These are phyloP conservation scores for Alternaria gaisen DNA, from an alignment of 2,329 filamentous ascomycete genomes.

Conservation along the genomic window DNA sequence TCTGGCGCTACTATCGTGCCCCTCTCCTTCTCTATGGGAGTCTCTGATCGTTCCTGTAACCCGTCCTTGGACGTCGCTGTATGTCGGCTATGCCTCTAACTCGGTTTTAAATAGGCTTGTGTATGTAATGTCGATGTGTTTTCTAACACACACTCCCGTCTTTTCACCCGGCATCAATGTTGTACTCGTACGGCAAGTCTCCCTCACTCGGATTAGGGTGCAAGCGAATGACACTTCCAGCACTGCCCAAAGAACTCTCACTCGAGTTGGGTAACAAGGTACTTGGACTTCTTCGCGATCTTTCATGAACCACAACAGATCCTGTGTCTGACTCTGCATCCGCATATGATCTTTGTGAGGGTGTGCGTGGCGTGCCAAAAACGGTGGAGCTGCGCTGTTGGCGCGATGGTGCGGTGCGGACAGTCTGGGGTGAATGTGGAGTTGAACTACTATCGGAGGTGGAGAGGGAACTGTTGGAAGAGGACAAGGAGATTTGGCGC, in stretches of 20 bases:
- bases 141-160: not conserved
- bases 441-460: conserved; percentile 22
- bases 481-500: conserved; percentile 31
- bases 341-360: conserved; percentile 35
- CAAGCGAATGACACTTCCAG: conserved; percentile 39
- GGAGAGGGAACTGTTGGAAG: conserved; percentile 22
- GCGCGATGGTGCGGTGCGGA: conserved; percentile 43
- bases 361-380: conserved; percentile 35
- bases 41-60: not conserved
- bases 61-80: too few relatives aligned
- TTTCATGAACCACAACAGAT: conserved; percentile 31
- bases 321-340: conserved; percentile 34
- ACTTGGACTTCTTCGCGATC: conserved; percentile 37
- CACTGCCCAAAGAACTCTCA: conserved; percentile 35
- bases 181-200: conserved; percentile 47
- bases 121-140: not conserved
- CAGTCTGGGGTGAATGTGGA: conserved; percentile 37
- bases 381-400: conserved; percentile 31
- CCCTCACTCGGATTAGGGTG: conserved; percentile 35
- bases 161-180: conserved; percentile 22
- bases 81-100: not conserved
- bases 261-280: conserved; percentile 45
- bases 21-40: not conserved
- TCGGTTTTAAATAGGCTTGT: not conserved
- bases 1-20: not conserved